Evolutionary conservation across 2,329 filamentous ascomycete genomes (phyloP), one percentile per base, ranked within the genome.

Genomic region (Ilyonectria robusta): DNA sequence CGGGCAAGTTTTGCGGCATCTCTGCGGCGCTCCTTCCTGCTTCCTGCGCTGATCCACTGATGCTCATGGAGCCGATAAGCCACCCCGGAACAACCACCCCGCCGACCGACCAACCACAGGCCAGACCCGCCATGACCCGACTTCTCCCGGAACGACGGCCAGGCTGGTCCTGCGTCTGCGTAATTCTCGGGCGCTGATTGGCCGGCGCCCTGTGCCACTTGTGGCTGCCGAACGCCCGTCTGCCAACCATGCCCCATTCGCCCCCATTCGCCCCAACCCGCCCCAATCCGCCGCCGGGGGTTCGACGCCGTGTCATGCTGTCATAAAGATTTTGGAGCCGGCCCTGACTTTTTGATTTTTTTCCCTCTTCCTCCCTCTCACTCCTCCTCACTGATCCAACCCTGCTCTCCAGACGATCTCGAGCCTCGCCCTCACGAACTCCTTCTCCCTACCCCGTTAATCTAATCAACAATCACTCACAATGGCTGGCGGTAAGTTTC

Each of bases 401-500:
- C 62, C 53, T 26, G 56, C 55, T 44, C 51, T 56, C 70, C 63
- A 64, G 69, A 66, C 66, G 63, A 69, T 70, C 68, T 55, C 59
- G 48, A 48, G 56, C 64, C 37, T 44, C 57, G 46, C 54, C 55
- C 50, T 19, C 54, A 65, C 58, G 59, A 72, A 55, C 48, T 56
- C 23, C 66, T 69, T 61, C 54, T 44, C 48, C 67, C 60, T 59
- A 70, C 69, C 66, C 54, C 62, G 23, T 63, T 73, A 72, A 73
- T 68, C 60, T 68, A 71, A 60, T 69, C 65, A 70, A 70, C 57
- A 65, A 71, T 59, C 67, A 71, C 65, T 72, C 79, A 84, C 77
- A 81, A 84, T 84, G 82, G 82, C 82, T 81, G 81, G 81, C 75
- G 82, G 82, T 84, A 81, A 84, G 82, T 84, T 60, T 51, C 29